Percentiles rank a stretch among this genome's conserved stretches.
These are phyloP conservation scores for Hypoxylon sp. DNA, from an alignment of 2,329 filamentous ascomycete genomes.

Conservation along the genomic window DNA sequence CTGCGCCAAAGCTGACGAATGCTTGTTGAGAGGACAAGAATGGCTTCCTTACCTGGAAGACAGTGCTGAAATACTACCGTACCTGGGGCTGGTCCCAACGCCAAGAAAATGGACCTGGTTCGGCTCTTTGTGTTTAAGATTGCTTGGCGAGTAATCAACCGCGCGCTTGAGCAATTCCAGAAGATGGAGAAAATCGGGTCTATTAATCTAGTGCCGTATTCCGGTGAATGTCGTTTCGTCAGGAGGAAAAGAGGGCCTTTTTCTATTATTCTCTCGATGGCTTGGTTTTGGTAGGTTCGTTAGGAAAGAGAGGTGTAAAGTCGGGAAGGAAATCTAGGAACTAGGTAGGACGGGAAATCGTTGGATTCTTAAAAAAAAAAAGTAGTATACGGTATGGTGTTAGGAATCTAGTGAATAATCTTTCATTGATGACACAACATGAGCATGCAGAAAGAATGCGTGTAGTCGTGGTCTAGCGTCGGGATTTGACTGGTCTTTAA, in stretches of 20 bases:
- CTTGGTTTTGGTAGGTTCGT: slow-evolving; percentile 10
- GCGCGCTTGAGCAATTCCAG: slow-evolving; percentile 42
- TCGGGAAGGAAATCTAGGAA: slow-evolving; percentile 30
- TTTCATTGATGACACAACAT: slow-evolving; percentile 19
- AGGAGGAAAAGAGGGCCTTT: slow-evolving; percentile 4
- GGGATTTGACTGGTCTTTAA: slow-evolving; percentile 35
- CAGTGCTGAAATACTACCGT: slow-evolving; percentile 19
- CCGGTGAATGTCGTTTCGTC: slow-evolving; percentile 24
- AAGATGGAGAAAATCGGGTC: slow-evolving; percentile 32
- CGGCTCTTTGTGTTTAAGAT: slow-evolving; percentile 28
- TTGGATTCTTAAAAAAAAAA: slow-evolving; percentile 2
- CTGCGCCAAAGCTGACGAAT: slow-evolving; percentile 48
- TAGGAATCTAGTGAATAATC: slow-evolving; percentile 20
- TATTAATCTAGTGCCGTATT: slow-evolving; percentile 40
- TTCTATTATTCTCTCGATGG: slow-evolving; percentile 11
- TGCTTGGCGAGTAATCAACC: slow-evolving; percentile 42
- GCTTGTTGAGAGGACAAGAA: slow-evolving; percentile 30
- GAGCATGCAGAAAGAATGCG: slow-evolving; percentile 24
- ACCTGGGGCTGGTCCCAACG: slow-evolving; percentile 31
- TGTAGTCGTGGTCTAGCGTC: slow-evolving; percentile 9
- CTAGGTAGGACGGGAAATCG: slow-evolving; percentile 9
- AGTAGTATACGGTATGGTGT: slow-evolving; percentile 11
- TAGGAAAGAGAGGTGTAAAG: slow-evolving; percentile 9
- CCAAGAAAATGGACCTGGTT: slow-evolving; percentile 43
- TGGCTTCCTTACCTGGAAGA: slow-evolving; percentile 48